A percentile compares a stretch with the other conserved stretches of the same genome.
phyloP scores from a whole-genome alignment of 2,329 filamentous ascomycete genomes.

The Myriosclerotinia duriaeana region DNA sequence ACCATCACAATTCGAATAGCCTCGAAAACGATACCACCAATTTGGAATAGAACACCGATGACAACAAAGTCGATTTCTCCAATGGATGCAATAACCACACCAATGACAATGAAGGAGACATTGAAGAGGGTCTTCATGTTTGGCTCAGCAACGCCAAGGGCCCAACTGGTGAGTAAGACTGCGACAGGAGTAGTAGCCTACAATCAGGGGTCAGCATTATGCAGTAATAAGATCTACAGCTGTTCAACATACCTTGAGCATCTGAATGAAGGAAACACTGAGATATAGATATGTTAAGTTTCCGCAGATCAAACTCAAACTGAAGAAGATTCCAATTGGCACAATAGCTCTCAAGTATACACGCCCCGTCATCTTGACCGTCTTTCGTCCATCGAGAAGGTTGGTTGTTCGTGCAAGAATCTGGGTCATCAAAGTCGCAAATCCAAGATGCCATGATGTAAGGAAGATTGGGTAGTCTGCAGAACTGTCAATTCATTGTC shows the following conservation, averaged over 20 bases:
- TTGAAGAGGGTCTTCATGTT: slow-evolving; percentile 88
- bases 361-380: slow-evolving; percentile 93
- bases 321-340: slow-evolving; percentile 94
- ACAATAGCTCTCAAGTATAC: slow-evolving; percentile 93
- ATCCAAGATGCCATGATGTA: slow-evolving; percentile 92
- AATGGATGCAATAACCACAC: slow-evolving; percentile 90
- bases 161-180: slow-evolving; percentile 86
- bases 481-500: slow-evolving; percentile 38
- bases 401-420: slow-evolving; percentile 85
- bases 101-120: slow-evolving; percentile 90
- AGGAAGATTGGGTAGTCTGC: slow-evolving; percentile 74
- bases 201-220: slow-evolving; percentile 24
- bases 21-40: slow-evolving; percentile 77
- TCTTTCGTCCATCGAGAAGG: slow-evolving; percentile 89
- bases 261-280: slow-evolving; percentile 96
- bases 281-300: slow-evolving; percentile 96
- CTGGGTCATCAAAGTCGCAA: slow-evolving; percentile 93
- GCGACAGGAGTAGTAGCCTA: slow-evolving; percentile 93
- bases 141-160: slow-evolving; percentile 72
- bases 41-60: slow-evolving; percentile 76
- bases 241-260: slow-evolving; percentile 75
- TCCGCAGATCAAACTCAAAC: slow-evolving; percentile 90
- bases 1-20: slow-evolving; percentile 82
- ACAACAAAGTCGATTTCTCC: slow-evolving; percentile 94
- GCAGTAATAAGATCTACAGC: background rate